Base-by-base conservation (phyloP, 768 basidiomycete species). In the Paxillus ammoniavirescens region DNA sequence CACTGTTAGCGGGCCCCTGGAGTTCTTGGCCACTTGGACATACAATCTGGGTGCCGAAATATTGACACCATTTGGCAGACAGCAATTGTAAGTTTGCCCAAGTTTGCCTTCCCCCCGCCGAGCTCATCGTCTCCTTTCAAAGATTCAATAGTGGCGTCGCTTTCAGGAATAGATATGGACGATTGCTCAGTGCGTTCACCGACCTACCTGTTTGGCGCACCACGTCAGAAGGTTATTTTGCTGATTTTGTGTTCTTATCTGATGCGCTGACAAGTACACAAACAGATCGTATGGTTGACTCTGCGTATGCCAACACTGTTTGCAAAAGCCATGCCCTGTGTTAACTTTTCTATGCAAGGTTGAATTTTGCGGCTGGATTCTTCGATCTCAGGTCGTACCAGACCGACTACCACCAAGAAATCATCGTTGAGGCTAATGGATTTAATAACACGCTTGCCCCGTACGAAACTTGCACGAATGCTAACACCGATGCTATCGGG, bases 341-440 rank as follows among this genome's bases (percentile, higher is more conserved):
- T 67, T 35, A 12, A 30, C 2, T 65, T 73, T 1, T 12, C 33
- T 44, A 31, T 18, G 8, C 17, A 18, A 71, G 67, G 8, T 69
- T 78, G 46, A 77, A 81, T 61, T 81, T 81, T 59, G 78, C 78
- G 1, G 74, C 77, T 10, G 79, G 79, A n/a, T 77, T 78, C 68
- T 76, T 75, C 49, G 75, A 75, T 10, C 67, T 78, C 23, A 76
- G 76, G 26, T 67, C 65, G 4, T 79, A 75, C 31, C 66, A 54
- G 49, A 57, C 53, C 15, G 57, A 76, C 42, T 81, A 78, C 61
- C 75, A 80, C 55, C 74, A 81, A 55, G 70, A 73, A 37, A 75
- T 81, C 50, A 76, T 70, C 44, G 73, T 81, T 44, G 79, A 81
- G 54, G 68, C 62, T 33, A 54, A 63, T 3, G 72, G 71, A 2